These are phyloP conservation scores for Fusarium euwallaceae DNA, from an alignment of 2,329 filamentous ascomycete species.

Conservation along the genomic window DNA sequence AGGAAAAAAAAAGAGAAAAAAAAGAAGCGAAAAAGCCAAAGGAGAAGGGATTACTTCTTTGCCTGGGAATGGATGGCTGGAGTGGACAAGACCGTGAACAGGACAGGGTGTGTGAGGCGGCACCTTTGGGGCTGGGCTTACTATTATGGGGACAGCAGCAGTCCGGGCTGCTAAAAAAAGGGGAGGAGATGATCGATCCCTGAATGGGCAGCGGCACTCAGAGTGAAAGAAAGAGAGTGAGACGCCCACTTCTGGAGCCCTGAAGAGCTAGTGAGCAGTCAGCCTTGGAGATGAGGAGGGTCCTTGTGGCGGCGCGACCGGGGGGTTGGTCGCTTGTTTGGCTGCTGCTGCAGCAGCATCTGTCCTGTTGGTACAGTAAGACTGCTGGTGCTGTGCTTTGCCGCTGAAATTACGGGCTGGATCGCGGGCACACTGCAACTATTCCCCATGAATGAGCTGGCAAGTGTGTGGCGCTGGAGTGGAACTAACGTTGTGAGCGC, in stretches of 20 bases:
- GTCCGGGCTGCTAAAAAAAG: constrained; percentile 5
- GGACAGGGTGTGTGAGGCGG: constrained; percentile 35
- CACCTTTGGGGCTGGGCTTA: constrained; percentile 37
- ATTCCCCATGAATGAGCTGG: background rate
- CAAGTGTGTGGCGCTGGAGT: background rate
- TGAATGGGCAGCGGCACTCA: background rate
- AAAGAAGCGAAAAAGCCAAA: constrained; percentile 18
- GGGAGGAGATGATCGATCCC: constrained; percentile 19
- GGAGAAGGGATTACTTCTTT: constrained; percentile 38
- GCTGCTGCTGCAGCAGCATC: background rate
- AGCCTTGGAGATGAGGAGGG: constrained; percentile 1
- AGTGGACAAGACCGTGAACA: constrained; percentile 14
- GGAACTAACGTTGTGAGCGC: background rate
- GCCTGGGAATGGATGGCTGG: constrained; percentile 2
- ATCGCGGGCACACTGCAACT: background rate
- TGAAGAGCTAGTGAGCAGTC: background rate
- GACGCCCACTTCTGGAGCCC: background rate
- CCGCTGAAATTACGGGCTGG: constrained; percentile 2
- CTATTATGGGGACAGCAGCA: constrained; percentile 18
- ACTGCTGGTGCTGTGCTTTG: background rate
- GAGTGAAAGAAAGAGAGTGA: background rate
- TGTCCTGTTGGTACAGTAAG: background rate
- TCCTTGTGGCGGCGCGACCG: background rate
- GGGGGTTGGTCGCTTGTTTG: background rate
- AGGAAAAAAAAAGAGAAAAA: constrained; percentile 10